Percentiles rank a stretch among this genome's conserved stretches.
Evolutionary conservation across 345 rosid species (phyloP).

Genomic region (Adansonia digitata): DNA sequence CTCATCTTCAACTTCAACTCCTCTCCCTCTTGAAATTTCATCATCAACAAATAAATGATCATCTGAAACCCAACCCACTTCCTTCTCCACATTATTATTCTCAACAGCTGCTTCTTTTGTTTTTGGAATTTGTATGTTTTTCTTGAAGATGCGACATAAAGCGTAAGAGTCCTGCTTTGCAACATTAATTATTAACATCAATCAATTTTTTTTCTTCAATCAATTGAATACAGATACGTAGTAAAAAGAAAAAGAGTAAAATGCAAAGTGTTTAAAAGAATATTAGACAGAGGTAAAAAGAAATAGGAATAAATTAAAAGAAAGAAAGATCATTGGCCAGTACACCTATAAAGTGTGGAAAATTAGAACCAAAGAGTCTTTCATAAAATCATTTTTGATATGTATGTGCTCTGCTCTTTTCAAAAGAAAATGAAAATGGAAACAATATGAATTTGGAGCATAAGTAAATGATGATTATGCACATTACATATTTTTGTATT

Average conservation of each 20-base stretch:
- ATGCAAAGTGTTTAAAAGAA: conserved; percentile 15
- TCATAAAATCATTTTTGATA: conserved; percentile 22
- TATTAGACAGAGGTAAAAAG: conserved; percentile 19
- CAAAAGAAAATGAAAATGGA: conserved; percentile 17
- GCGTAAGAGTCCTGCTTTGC: conserved; percentile 61
- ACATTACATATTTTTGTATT: neutral
- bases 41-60: conserved; percentile 17
- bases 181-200: neutral
- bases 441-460: neutral
- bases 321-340: conserved; percentile 3
- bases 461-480: too few relatives aligned
- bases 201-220: neutral
- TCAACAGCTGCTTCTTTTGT: conserved; percentile 17
- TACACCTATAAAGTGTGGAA: conserved; percentile 24
- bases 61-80: conserved; percentile 16
- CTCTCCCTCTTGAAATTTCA: conserved; percentile 19
- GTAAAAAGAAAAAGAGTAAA: neutral
- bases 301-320: conserved; percentile 7
- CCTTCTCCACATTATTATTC: conserved; percentile 4
- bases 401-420: conserved; percentile 17
- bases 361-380: conserved; percentile 34
- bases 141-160: conserved; percentile 70
- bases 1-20: conserved; percentile 29
- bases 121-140: conserved; percentile 47
- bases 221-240: neutral